A percentile compares a stretch with the other conserved stretches of the same genome.
Conservation (phyloP, 2,329 filamentous ascomycete genomes). For the Epicoccum sorghinum region DNA sequence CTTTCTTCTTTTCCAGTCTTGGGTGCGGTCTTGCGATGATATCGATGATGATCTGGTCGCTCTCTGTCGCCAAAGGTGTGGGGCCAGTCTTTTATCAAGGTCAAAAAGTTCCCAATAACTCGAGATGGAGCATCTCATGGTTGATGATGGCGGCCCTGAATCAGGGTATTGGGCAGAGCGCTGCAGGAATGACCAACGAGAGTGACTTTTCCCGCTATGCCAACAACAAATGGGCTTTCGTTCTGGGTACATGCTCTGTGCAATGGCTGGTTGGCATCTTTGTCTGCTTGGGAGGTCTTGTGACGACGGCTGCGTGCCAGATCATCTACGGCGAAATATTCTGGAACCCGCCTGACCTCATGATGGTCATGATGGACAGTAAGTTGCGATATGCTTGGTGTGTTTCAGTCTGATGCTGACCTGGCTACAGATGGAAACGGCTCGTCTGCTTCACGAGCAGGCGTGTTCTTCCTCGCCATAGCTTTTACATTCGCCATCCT, state of each 20-base stretch:
- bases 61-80: conserved; percentile 41
- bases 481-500: conserved; percentile 44
- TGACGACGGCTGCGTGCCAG: conserved; percentile 49
- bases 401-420: neutral
- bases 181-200: conserved; percentile 51
- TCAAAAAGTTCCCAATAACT: conserved; percentile 44
- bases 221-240: conserved; percentile 39
- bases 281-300: conserved; percentile 51
- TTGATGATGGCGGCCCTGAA: conserved; percentile 55
- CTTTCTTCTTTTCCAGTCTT: conserved; percentile 52
- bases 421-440: conserved; percentile 43
- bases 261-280: conserved; percentile 49
- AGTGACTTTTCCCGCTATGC: conserved; percentile 55
- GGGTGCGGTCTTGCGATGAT: conserved; percentile 56
- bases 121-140: conserved; percentile 50
- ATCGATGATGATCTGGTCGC: conserved; percentile 50
- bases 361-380: conserved; percentile 37
- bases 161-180: conserved; percentile 50
- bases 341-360: conserved; percentile 51
- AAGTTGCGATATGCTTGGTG: conserved; percentile 45
- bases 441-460: conserved; percentile 42
- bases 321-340: conserved; percentile 44
- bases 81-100: conserved; percentile 51
- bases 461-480: conserved; percentile 45
- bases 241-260: conserved; percentile 48